Conservation (phyloP, 768 basidiomycete genomes). For the Naganishia randhawae region DNA sequence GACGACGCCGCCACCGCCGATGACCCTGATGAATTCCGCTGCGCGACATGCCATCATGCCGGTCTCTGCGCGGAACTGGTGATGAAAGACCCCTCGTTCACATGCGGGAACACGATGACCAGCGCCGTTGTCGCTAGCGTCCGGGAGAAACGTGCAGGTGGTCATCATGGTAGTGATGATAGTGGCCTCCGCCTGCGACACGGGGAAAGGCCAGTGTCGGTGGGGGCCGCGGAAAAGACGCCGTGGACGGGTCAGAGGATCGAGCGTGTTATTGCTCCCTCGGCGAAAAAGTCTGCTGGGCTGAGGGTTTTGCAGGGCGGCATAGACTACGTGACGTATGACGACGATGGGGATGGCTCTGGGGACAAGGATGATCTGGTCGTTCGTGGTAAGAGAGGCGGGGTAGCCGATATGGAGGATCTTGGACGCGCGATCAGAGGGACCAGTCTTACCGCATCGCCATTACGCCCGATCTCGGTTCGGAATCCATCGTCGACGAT, state of each 20-base stretch:
- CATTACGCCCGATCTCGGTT: background rate
- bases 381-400: too few species aligned
- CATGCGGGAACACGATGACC: constrained; percentile 17
- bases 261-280: background rate
- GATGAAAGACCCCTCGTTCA: background rate
- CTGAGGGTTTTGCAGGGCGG: background rate
- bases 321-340: constrained; percentile 2
- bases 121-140: too few species aligned
- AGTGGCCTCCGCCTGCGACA: too few species aligned
- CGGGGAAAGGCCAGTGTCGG: background rate
- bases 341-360: background rate
- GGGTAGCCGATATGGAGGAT: constrained; percentile 12
- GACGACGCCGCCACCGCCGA: background rate
- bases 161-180: too few species aligned
- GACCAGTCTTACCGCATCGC: background rate
- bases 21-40: constrained; percentile 14
- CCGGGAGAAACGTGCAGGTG: too few species aligned
- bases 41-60: constrained; percentile 15
- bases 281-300: background rate
- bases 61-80: constrained; percentile 12
- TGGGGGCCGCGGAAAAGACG: background rate
- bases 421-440: background rate
- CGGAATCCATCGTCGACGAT: background rate
- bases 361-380: too few species aligned
- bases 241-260: background rate